Conservation (phyloP, 371 early-diverging fungal genomes). For the Chytridium lagenaria region DNA sequence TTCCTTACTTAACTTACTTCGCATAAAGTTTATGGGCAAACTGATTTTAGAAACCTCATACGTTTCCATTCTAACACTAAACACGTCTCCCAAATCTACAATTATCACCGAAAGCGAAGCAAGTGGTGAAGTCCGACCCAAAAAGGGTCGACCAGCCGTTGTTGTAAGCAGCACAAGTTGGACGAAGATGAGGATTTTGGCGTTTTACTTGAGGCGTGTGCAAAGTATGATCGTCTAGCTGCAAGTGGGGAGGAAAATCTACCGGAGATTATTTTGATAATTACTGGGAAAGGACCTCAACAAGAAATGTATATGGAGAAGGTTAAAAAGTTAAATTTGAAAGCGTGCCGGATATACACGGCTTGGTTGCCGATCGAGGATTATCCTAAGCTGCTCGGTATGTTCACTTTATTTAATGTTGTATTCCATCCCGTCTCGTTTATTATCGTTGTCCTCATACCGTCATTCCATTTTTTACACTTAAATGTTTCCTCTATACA, state of each 20-base stretch:
- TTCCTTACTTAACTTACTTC: neutral
- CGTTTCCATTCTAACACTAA: neutral
- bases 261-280: slow-evolving; percentile 77
- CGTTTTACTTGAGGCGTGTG: slow-evolving; percentile 75
- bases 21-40: neutral
- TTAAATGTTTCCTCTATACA: slow-evolving; percentile 29
- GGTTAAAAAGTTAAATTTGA: slow-evolving; percentile 61
- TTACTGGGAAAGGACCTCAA: slow-evolving; percentile 93
- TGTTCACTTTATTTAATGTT: neutral
- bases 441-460: too few relatives aligned
- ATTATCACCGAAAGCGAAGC: neutral
- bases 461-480: too few relatives aligned
- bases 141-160: slow-evolving; percentile 64
- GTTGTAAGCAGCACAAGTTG: slow-evolving; percentile 92
- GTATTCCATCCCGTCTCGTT: neutral
- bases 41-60: neutral
- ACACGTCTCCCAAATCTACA: neutral
- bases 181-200: slow-evolving; percentile 97
- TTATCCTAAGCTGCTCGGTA: slow-evolving; percentile 83
- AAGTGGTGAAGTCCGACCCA: neutral
- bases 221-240: slow-evolving; percentile 59
- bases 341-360: slow-evolving; percentile 71
- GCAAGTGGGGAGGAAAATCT: slow-evolving; percentile 26
- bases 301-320: slow-evolving; percentile 70
- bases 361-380: slow-evolving; percentile 84